Conservation (phyloP, 2,329 filamentous ascomycete species). For the Fusarium nanum region DNA sequence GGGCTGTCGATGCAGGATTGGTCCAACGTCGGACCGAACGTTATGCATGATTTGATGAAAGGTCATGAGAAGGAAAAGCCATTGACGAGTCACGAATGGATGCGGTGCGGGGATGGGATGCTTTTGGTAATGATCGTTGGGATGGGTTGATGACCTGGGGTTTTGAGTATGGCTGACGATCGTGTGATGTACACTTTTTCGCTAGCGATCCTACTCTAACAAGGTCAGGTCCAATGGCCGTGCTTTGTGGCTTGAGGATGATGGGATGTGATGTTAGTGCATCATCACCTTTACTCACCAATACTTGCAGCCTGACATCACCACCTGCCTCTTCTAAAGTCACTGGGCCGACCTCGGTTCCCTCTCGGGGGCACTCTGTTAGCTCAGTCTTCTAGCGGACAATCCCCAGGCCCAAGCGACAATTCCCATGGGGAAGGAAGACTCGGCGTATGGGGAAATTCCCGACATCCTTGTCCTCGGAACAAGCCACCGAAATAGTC, state of each 20-base stretch:
- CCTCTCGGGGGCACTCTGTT: constrained; percentile 30
- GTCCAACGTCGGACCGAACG: constrained; percentile 24
- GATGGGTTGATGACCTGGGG: background rate
- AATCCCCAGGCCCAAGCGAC: constrained; percentile 23
- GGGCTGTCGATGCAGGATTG: constrained; percentile 1
- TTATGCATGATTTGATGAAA: constrained; percentile 17
- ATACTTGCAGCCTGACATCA: constrained; percentile 2
- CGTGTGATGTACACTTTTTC: fast-evolving
- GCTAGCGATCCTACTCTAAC: background rate
- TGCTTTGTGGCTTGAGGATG: background rate
- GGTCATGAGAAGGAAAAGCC: background rate
- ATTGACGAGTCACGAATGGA: constrained; percentile 22
- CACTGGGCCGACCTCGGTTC: constrained; percentile 19
- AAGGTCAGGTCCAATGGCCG: background rate
- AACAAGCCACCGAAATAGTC: background rate
- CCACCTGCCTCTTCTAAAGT: constrained; percentile 7
- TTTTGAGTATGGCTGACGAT: background rate
- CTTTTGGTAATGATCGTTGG: constrained; percentile 19
- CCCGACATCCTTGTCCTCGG: constrained; percentile 9
- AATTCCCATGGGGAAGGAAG: constrained; percentile 29
- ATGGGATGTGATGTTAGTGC: fast-evolving
- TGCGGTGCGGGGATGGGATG: background rate
- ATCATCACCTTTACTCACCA: fast-evolving
- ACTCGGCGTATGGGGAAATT: constrained; percentile 16
- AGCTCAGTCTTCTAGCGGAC: constrained; percentile 9